phyloP scores from a whole-genome alignment of 495 filamentous ascomycete species.

The Stereocaulon alpinum region DNA sequence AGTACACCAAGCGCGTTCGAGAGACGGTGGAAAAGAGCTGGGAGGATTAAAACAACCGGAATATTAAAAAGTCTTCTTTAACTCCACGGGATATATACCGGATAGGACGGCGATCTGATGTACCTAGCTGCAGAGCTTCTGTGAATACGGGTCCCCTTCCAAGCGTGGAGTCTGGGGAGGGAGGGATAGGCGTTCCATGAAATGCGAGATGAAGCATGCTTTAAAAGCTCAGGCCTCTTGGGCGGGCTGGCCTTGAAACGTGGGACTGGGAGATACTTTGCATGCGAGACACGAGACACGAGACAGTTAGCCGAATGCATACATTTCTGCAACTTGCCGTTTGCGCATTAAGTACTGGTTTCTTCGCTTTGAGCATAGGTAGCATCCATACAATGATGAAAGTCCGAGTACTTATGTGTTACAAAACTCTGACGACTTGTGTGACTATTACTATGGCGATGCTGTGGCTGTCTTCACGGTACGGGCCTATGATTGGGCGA shows the following conservation, averaged over 20 bases:
- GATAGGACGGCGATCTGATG: background rate
- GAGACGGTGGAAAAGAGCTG: conserved; percentile 99
- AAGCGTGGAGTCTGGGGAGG: conserved; percentile 9
- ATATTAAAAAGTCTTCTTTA: background rate
- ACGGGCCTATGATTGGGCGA: background rate
- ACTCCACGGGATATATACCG: background rate
- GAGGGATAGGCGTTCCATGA: background rate
- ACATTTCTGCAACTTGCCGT: conserved; percentile 1
- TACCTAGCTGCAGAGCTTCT: conserved; percentile 1
- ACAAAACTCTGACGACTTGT: background rate
- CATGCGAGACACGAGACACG: background rate
- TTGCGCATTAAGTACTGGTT: background rate
- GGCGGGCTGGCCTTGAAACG: background rate
- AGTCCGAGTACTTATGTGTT: too few relatives aligned
- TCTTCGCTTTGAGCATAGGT: background rate
- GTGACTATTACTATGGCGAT: background rate
- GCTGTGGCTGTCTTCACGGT: background rate
- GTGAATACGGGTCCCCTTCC: conserved; percentile 1
- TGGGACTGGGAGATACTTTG: conserved; percentile 3
- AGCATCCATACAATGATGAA: background rate
- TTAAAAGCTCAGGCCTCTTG: background rate
- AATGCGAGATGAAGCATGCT: background rate
- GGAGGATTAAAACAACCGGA: conserved; percentile 55
- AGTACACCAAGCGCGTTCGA: conserved; percentile 88
- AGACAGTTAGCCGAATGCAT: conserved; percentile 1